Percentiles rank a stretch among this genome's conserved stretches.
Evolutionary conservation across 2,329 filamentous ascomycete species (phyloP).

Genomic region (Cadophora gregata): DNA sequence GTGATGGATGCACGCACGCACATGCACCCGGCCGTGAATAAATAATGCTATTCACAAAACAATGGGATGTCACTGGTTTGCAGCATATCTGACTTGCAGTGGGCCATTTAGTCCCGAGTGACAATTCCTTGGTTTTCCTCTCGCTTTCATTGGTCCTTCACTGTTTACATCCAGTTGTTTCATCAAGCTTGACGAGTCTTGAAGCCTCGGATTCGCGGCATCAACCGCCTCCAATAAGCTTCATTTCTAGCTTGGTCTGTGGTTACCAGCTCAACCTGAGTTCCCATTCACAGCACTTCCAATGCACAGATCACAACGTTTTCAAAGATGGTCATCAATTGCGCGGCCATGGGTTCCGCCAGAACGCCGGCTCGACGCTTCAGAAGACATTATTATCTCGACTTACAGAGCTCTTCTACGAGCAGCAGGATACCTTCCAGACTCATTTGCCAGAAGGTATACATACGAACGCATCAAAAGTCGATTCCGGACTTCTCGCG

Average conservation of each 20-base stretch:
- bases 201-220: not conserved
- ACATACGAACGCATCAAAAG: slow-evolving; percentile 51
- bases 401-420: slow-evolving; percentile 66
- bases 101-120: not conserved
- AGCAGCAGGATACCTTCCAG: slow-evolving; percentile 64
- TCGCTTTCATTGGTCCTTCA: not conserved
- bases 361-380: not conserved
- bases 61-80: not conserved
- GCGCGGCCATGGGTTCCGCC: not conserved
- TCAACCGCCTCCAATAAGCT: not conserved
- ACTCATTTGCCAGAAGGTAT: slow-evolving; percentile 53
- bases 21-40: slow-evolving; percentile 24
- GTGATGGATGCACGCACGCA: slow-evolving; percentile 10
- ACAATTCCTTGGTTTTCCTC: not conserved
- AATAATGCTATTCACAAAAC: slow-evolving; percentile 8
- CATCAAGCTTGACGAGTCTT: not conserved
- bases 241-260: not conserved
- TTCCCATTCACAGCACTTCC: not conserved
- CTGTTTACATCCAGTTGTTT: not conserved
- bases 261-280: not conserved
- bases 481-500: slow-evolving; percentile 48
- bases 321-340: not conserved
- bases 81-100: no score
- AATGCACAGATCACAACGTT: not conserved
- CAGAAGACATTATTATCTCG: slow-evolving; percentile 14